Base-by-base conservation (phyloP, 805 yeast species). In the Metschnikowia kofuensis region DNA sequence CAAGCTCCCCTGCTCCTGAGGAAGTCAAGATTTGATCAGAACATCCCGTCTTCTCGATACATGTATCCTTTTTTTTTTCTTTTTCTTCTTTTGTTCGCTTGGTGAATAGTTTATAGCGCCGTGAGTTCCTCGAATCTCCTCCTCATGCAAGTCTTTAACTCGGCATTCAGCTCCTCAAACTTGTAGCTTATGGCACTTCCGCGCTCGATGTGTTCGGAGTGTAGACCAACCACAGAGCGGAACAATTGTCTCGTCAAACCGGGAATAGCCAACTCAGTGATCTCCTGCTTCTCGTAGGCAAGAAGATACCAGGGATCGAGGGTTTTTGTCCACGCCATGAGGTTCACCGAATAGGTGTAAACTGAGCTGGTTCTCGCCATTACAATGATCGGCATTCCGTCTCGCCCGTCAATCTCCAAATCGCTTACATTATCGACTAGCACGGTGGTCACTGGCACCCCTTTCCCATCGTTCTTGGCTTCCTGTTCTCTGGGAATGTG, bases 321-420 rank as follows among this genome's bases (percentile, higher is more conserved):
- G 0, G 74, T 58, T 48, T 66, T 73, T 1, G 67, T 61, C 88
- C 88, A 83, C 10, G 65, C 59, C 47, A 60, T 65, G 48, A 83
- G 54, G 6, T 63, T 69, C 1, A 49, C n/a, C 7, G 77, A 73
- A 55, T 69, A 83, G 11, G 62, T 55, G 57, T 64, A 82, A 0
- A 76, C 71, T 35, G 72, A 73, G 35, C 59, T 55, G 4, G 59
- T 48, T 29, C 53, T 56, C 6, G 66, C 70, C 35, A 80, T 49
- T 28, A 69, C 59, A 0, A 80, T 69, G 11, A 72, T 55, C 4
- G 83, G 78, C 9, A 68, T 44, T 0, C 83, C 84, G 26, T 63
- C 61, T 5, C 52, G 50, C 2, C 56, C 55, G 30, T 66, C 62
- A 0, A 79, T 41, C 13, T 75, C 78, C 30, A 75, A 14, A 4